These are phyloP conservation scores for Plasmodium reichenowi DNA, from an alignment of 169 alveolate species.

Conservation along the genomic window DNA sequence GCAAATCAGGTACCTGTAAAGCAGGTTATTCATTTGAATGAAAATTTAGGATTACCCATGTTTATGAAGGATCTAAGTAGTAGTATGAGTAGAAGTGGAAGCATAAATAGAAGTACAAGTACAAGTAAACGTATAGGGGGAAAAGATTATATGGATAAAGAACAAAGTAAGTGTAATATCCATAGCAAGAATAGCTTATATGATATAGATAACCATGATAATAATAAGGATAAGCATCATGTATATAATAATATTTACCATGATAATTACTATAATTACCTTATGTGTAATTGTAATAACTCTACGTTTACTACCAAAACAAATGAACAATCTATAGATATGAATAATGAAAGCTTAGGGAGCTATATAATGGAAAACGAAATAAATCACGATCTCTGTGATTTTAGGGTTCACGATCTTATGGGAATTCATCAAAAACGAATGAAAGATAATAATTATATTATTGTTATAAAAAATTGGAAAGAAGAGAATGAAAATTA, in stretches of 20 bases:
- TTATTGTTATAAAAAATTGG: slow-evolving; percentile 37
- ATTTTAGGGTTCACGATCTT: slow-evolving; percentile 16
- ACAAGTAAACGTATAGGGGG: no score
- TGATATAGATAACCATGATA: slow-evolving; percentile 8
- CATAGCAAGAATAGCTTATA: slow-evolving; percentile 18
- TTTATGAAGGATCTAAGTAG: slow-evolving; percentile 16
- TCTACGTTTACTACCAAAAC: background rate
- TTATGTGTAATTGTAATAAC: background rate
- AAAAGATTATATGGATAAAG: no score
- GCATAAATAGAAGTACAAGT: background rate
- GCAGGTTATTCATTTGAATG: slow-evolving; percentile 28
- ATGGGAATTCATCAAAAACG: slow-evolving; percentile 3
- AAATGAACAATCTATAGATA: background rate
- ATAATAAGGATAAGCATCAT: background rate
- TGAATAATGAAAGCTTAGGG: background rate
- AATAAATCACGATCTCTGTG: slow-evolving; percentile 20
- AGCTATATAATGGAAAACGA: slow-evolving; percentile 20
- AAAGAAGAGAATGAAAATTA: slow-evolving; percentile 19
- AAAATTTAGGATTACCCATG: slow-evolving; percentile 13
- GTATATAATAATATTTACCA: no score
- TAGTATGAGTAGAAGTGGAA: slow-evolving; percentile 12
- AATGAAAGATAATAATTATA: slow-evolving; percentile 24
- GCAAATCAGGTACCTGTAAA: slow-evolving; percentile 9
- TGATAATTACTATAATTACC: no score
- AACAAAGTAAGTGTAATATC: background rate